phyloP scores from a whole-genome alignment of 495 filamentous ascomycete genomes.

The Venustampulla echinocandica region DNA sequence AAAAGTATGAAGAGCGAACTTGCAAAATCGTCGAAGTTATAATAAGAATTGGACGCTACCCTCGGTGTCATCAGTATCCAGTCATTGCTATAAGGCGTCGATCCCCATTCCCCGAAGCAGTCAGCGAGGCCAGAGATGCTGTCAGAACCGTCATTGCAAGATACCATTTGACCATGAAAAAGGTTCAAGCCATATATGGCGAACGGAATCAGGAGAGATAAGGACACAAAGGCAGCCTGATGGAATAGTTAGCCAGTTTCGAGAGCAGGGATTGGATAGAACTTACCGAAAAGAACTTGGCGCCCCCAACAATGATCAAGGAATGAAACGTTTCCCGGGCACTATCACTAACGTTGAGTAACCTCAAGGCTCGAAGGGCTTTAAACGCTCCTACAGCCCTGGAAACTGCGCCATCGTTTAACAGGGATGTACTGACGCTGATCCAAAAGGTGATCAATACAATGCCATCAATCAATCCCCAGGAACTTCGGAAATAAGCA shows the following conservation, averaged over 20 bases:
- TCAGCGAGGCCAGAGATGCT: conserved; percentile 50
- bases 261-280: conserved; percentile 6
- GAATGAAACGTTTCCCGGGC: conserved; percentile 95
- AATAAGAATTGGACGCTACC: conserved; percentile 70
- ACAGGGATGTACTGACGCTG: conserved; percentile 76
- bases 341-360: conserved; percentile 94
- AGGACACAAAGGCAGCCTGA: conserved; percentile 75
- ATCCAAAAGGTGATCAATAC: conserved; percentile 95
- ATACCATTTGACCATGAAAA: conserved; percentile 71
- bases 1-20: conserved; percentile 91
- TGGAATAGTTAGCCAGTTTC: conserved; percentile 26
- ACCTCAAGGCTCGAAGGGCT: conserved; percentile 82
- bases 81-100: conserved; percentile 56
- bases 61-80: conserved; percentile 83
- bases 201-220: conserved; percentile 92
- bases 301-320: conserved; percentile 83
- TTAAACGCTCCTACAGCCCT: conserved; percentile 95
- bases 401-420: conserved; percentile 69
- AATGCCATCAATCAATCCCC: conserved; percentile 92
- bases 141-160: conserved; percentile 65
- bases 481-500: conserved; percentile 91
- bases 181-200: conserved; percentile 91
- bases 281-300: conserved; percentile 60
- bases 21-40: conserved; percentile 90
- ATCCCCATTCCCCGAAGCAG: conserved; percentile 76